Evolutionary conservation across 495 filamentous ascomycete genomes (phyloP).

Genomic region (Pyronema domesticum): DNA sequence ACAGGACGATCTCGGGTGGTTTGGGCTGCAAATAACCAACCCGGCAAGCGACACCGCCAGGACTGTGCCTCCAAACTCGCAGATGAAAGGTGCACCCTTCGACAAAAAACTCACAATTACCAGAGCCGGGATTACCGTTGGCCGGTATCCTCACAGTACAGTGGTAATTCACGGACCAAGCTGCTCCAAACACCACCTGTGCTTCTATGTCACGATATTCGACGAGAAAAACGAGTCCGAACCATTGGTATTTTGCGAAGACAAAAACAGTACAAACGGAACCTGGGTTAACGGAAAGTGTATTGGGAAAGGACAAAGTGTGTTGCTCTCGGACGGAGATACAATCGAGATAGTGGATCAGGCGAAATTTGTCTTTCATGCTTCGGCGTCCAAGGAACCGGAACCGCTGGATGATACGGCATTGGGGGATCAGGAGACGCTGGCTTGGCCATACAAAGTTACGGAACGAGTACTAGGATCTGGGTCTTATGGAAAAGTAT

Average conservation of each 20-base stretch:
- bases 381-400: neutral
- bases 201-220: conserved; percentile 35
- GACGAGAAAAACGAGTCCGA: conserved; percentile 23
- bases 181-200: conserved; percentile 28
- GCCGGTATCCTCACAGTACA: neutral
- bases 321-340: conserved; percentile 33
- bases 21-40: no score
- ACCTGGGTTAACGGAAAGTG: conserved; percentile 29
- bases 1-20: no score
- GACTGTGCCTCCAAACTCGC: no score
- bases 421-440: conserved; percentile 4
- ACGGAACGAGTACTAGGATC: conserved; percentile 32
- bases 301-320: conserved; percentile 26
- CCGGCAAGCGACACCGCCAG: no score
- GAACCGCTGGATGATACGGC: conserved; percentile 3
- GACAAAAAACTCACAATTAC: neutral
- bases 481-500: conserved; percentile 33
- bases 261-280: conserved; percentile 31
- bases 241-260: conserved; percentile 37
- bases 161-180: neutral
- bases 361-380: conserved; percentile 11
- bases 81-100: no score
- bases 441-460: conserved; percentile 24
- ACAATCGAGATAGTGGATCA: conserved; percentile 21
- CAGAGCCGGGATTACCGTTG: neutral